These are phyloP conservation scores for Cladochytrium replicatum DNA, from an alignment of 192 early-diverging fungal species.

Conservation along the genomic window DNA sequence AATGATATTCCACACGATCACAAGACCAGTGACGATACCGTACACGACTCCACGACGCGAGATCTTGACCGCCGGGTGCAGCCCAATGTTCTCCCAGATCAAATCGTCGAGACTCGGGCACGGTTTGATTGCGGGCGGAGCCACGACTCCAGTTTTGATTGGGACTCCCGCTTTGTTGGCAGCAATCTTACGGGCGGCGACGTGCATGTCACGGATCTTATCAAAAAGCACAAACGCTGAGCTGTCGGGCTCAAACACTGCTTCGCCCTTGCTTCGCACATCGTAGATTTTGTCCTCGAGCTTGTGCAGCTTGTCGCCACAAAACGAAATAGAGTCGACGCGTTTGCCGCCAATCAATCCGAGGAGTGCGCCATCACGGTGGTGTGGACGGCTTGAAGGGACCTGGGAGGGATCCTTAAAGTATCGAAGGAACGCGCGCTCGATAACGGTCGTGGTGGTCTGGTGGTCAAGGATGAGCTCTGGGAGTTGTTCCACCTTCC, in stretches of 20 bases:
- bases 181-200: conserved; percentile 10
- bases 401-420: conserved; percentile 21
- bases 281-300: conserved; percentile 37
- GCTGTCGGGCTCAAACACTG: conserved; percentile 16
- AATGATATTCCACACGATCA: conserved; percentile 18
- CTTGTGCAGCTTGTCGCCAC: conserved; percentile 12
- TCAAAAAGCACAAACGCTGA: conserved; percentile 29
- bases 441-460: conserved; percentile 19
- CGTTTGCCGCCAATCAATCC: conserved; percentile 13
- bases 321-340: conserved; percentile 32
- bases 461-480: conserved; percentile 27
- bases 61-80: conserved; percentile 6
- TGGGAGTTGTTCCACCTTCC: conserved; percentile 20
- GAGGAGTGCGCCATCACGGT: conserved; percentile 12
- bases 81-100: conserved; percentile 39
- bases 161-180: conserved; percentile 1
- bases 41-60: conserved; percentile 23
- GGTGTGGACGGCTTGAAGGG: conserved; percentile 23
- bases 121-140: conserved; percentile 14
- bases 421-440: conserved; percentile 24
- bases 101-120: conserved; percentile 35
- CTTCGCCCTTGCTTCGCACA: conserved; percentile 20
- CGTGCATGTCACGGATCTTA: conserved; percentile 19
- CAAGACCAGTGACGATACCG: conserved; percentile 19
- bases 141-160: not conserved